phyloP scores from a whole-genome alignment of 306 rosid species.

The Quillaja saponaria region DNA sequence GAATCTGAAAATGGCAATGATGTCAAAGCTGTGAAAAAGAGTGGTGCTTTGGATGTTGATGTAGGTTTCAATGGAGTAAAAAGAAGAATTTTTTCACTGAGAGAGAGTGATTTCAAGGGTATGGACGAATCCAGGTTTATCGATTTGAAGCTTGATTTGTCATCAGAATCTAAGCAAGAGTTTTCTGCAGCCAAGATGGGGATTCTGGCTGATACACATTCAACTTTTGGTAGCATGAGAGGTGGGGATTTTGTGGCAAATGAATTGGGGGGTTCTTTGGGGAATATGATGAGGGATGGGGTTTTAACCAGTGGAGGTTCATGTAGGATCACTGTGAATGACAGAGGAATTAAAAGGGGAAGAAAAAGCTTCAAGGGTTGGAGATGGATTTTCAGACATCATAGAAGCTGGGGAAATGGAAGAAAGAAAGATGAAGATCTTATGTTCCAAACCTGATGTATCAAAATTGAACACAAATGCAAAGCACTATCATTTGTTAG shows the following conservation, averaged over 20 bases:
- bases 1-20: constrained; percentile 42
- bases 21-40: constrained; percentile 40
- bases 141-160: constrained; percentile 83
- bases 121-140: constrained; percentile 86
- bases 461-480: constrained; percentile 18
- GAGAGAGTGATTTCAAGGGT: constrained; percentile 87
- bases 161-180: constrained; percentile 62
- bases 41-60: constrained; percentile 36
- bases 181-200: constrained; percentile 45
- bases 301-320: constrained; percentile 62
- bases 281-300: constrained; percentile 40
- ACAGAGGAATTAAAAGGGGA: constrained; percentile 69
- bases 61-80: constrained; percentile 51
- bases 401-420: constrained; percentile 53
- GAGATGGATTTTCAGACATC: constrained; percentile 86
- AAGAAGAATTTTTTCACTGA: constrained; percentile 76
- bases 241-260: constrained; percentile 41
- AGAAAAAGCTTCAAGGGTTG: constrained; percentile 81
- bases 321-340: constrained; percentile 81
- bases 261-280: constrained; percentile 16
- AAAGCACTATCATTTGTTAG: constrained; percentile 28
- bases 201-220: background rate
- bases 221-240: constrained; percentile 52
- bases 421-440: constrained; percentile 68
- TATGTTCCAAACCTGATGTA: constrained; percentile 55